Evolutionary conservation across 306 rosid species (phyloP).

Genomic region (Senna siamea): DNA sequence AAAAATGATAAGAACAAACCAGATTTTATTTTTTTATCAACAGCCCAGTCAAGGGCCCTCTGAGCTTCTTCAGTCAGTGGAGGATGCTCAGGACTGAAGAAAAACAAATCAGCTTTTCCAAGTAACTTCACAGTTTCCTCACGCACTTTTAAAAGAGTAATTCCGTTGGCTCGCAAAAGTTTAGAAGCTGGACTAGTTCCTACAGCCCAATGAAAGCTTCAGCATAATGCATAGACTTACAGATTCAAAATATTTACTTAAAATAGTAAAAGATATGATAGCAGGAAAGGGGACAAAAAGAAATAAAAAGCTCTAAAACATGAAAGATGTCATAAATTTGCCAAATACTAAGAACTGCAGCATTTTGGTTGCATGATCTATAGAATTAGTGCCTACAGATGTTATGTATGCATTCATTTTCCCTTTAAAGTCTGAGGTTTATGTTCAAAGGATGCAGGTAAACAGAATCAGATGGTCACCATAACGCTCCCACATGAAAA

Average conservation of each 20-base stretch:
- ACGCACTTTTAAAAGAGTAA: constrained; percentile 66
- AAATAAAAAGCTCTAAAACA: constrained; percentile 29
- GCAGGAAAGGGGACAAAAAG: not conserved
- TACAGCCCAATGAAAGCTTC: constrained; percentile 32
- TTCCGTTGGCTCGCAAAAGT: constrained; percentile 61
- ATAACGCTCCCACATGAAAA: not conserved
- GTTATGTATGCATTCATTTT: not conserved
- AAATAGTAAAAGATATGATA: not conserved
- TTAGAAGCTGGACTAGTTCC: constrained; percentile 72
- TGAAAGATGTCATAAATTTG: constrained; percentile 6
- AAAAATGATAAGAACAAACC: constrained; percentile 49
- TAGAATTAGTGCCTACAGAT: not conserved
- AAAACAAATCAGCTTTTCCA: constrained; percentile 55
- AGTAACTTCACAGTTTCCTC: constrained; percentile 63
- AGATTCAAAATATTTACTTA: constrained; percentile 19
- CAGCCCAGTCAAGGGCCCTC: constrained; percentile 77
- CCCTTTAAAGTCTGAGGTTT: not conserved
- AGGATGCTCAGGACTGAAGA: constrained; percentile 67
- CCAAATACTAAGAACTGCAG: not conserved
- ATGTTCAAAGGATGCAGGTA: not conserved
- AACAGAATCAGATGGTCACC: not conserved
- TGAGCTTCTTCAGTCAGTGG: constrained; percentile 70
- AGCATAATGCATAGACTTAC: constrained; percentile 30
- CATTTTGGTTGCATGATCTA: not conserved
- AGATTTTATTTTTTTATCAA: constrained; percentile 60